These are phyloP conservation scores for Pharnaceum exiguum DNA, from an alignment of 148 eudicot species.

Conservation along the genomic window DNA sequence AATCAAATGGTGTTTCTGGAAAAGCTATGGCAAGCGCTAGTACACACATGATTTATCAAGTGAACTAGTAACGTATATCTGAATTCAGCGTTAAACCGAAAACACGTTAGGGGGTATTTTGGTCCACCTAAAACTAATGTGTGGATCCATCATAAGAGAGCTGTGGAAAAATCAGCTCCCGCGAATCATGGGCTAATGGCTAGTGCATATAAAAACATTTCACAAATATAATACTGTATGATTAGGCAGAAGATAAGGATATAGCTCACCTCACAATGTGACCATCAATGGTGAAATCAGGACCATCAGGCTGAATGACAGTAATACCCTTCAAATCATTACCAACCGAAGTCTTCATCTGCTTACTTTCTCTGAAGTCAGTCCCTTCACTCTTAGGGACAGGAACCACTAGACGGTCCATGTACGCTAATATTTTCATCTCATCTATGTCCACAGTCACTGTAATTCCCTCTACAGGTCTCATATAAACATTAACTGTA, in stretches of 20 bases:
- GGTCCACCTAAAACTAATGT: no score
- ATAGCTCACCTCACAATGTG: constrained; percentile 4
- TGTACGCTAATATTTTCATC: constrained; percentile 17
- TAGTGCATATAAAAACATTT: background rate
- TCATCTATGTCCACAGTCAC: constrained; percentile 15
- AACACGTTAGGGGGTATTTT: no score
- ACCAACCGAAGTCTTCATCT: background rate
- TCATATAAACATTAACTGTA: constrained; percentile 19
- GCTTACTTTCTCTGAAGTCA: constrained; percentile 8
- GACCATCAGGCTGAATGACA: background rate
- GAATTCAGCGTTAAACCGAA: no score
- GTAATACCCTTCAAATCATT: background rate
- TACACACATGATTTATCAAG: no score
- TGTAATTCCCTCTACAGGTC: constrained; percentile 16
- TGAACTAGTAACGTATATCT: no score
- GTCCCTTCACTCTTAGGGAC: constrained; percentile 16
- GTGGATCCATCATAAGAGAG: no score
- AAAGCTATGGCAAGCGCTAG: no score
- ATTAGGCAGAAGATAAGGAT: no score
- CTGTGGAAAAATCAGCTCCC: no score
- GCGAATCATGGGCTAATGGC: background rate
- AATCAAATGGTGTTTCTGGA: no score
- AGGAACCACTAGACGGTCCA: constrained; percentile 6
- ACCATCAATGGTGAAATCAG: constrained; percentile 12
- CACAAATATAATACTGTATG: no score